Percentiles rank a stretch among this genome's conserved stretches.
These are phyloP conservation scores for Hexamita inflata DNA, from an alignment of 208 protist genomes.

Conservation along the genomic window DNA sequence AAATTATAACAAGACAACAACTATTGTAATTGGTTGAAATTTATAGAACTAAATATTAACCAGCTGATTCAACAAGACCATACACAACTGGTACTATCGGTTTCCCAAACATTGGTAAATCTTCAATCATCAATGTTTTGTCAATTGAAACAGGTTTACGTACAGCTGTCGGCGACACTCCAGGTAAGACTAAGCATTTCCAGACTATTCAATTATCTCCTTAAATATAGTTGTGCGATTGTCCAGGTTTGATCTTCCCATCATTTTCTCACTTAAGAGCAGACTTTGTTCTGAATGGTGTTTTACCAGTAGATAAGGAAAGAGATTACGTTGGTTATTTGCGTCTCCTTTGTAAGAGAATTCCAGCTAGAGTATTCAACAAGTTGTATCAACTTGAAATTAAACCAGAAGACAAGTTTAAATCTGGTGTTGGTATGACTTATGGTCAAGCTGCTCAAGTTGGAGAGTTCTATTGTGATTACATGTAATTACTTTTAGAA, in stretches of 20 bases:
- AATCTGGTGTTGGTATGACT: neutral
- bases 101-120: constrained; percentile 44
- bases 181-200: constrained; percentile 45
- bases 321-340: constrained; percentile 11
- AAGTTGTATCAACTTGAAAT: constrained; percentile 3
- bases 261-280: neutral
- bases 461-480: neutral
- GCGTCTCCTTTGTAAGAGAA: neutral
- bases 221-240: constrained; percentile 30
- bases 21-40: too few relatives aligned
- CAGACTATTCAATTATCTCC: constrained; percentile 31
- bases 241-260: constrained; percentile 38
- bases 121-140: constrained; percentile 31
- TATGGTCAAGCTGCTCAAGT: neutral
- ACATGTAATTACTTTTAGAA: neutral
- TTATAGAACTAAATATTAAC: too few relatives aligned
- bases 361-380: constrained; percentile 11
- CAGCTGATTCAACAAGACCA: too few relatives aligned
- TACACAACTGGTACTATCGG: constrained; percentile 35
- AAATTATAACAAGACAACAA: too few relatives aligned
- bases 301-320: constrained; percentile 30
- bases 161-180: constrained; percentile 27
- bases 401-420: neutral
- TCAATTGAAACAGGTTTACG: constrained; percentile 16
- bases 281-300: constrained; percentile 27